Evolutionary conservation across 2,329 filamentous ascomycete genomes (phyloP).

Genomic region (Sarocladium strictum): DNA sequence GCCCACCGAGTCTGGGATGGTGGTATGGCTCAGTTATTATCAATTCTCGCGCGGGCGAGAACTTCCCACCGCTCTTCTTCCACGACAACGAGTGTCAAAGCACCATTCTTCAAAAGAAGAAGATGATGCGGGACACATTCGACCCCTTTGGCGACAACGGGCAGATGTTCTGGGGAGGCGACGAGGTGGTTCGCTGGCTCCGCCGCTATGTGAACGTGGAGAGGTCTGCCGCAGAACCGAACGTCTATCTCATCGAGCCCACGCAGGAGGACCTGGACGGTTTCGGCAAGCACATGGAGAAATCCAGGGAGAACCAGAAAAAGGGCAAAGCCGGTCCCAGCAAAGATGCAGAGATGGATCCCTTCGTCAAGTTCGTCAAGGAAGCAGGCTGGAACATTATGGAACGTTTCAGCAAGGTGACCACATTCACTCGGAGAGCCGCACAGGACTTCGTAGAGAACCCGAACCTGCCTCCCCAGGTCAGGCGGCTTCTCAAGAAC

Average conservation of each 20-base stretch:
- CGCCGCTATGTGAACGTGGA: conserved; percentile 79
- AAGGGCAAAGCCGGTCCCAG: conserved; percentile 27
- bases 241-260: conserved; percentile 86
- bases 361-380: conserved; percentile 87
- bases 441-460: conserved; percentile 91
- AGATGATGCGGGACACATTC: conserved; percentile 74
- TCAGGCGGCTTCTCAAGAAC: conserved; percentile 77
- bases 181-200: conserved; percentile 89
- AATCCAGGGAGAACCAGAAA: conserved; percentile 21
- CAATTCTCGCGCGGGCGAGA: conserved; percentile 85
- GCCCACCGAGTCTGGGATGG: conserved; percentile 92
- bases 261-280: conserved; percentile 75
- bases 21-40: conserved; percentile 97
- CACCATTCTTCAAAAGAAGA: conserved; percentile 91
- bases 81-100: conserved; percentile 96
- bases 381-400: conserved; percentile 94
- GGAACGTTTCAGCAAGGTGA: conserved; percentile 95
- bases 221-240: conserved; percentile 78
- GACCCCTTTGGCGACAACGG: conserved; percentile 84
- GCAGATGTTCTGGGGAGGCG: conserved; percentile 94
- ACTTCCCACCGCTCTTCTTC: conserved; percentile 93
- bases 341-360: conserved; percentile 76
- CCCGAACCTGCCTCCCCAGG: conserved; percentile 81
- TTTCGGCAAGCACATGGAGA: conserved; percentile 54
- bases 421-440: conserved; percentile 86